These are phyloP conservation scores for Rhodotorula sphaerocarpa DNA, from an alignment of 768 basidiomycete genomes.

Conservation along the genomic window DNA sequence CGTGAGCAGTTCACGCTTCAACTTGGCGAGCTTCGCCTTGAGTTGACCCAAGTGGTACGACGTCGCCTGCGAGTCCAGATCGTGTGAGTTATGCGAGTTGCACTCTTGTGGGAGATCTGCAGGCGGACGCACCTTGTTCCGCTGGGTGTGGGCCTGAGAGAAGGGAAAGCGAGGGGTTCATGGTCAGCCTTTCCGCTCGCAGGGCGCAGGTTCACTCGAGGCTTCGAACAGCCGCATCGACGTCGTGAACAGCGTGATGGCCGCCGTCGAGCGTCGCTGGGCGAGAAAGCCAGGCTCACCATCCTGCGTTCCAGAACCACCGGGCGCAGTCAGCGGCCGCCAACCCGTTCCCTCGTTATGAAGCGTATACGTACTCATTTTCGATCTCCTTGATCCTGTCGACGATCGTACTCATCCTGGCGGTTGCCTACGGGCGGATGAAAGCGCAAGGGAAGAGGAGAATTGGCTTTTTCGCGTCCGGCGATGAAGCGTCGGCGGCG, in stretches of 20 bases:
- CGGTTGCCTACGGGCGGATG: not conserved
- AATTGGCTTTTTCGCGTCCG: too few relatives aligned
- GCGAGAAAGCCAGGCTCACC: not conserved
- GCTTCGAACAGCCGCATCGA: too few relatives aligned
- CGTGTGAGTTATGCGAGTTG: not conserved
- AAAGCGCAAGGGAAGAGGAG: not conserved
- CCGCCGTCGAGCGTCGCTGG: not conserved
- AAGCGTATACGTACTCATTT: constrained; percentile 63
- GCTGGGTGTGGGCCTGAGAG: not conserved
- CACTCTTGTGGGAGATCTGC: too few relatives aligned
- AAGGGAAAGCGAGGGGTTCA: not conserved
- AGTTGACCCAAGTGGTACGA: constrained; percentile 16
- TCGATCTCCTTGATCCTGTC: constrained; percentile 58
- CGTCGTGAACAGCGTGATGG: too few relatives aligned
- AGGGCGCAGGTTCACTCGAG: not conserved
- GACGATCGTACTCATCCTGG: constrained; percentile 15
- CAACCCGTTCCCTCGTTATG: too few relatives aligned
- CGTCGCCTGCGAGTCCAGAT: not conserved
- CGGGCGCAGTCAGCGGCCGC: not conserved
- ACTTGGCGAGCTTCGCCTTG: constrained; percentile 87
- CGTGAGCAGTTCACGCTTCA: constrained; percentile 82
- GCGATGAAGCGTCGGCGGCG: too few relatives aligned
- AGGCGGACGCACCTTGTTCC: constrained; percentile 1
- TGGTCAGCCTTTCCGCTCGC: too few relatives aligned
- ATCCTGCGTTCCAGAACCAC: not conserved